Conservation (phyloP, 306 rosid species). For the Castanea mollissima region DNA sequence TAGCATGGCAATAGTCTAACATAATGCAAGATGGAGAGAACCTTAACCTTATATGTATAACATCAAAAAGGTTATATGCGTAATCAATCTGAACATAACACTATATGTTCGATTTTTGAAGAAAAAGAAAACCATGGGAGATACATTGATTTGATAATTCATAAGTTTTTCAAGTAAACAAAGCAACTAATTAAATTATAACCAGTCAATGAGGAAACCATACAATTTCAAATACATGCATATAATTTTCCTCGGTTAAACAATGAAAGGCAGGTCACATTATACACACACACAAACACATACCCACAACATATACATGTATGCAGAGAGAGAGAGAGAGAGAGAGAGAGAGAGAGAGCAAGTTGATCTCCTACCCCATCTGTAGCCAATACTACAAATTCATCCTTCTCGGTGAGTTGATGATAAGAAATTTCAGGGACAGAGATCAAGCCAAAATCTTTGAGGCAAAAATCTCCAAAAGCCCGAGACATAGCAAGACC, state of each 20-base stretch:
- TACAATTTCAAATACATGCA: not conserved
- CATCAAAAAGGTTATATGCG: not conserved
- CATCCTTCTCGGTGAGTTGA: slow-evolving; percentile 55
- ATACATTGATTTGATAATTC: not conserved
- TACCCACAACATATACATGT: not conserved
- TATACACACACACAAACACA: not conserved
- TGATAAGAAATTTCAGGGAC: slow-evolving; percentile 60
- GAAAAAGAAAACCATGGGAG: not conserved
- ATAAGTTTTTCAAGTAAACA: not conserved
- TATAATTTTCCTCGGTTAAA: not conserved
- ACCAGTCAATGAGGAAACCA: not conserved
- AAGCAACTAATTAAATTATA: not conserved
- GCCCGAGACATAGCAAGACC: slow-evolving; percentile 95
- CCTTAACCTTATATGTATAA: not conserved
- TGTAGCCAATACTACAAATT: slow-evolving; percentile 77
- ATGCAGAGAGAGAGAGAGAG: not conserved
- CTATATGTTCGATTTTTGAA: not conserved
- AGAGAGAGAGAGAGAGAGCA: not conserved
- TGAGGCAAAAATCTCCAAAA: slow-evolving; percentile 84
- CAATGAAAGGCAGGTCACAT: not conserved
- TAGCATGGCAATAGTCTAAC: not conserved
- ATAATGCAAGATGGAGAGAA: not conserved
- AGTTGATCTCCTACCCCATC: slow-evolving; percentile 62
- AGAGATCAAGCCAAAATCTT: slow-evolving; percentile 74
- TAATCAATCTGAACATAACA: not conserved